Percentiles rank a stretch among this genome's conserved stretches.
phyloP scores from a whole-genome alignment of 2,329 filamentous ascomycete genomes.

The Fusarium sublunatum region DNA sequence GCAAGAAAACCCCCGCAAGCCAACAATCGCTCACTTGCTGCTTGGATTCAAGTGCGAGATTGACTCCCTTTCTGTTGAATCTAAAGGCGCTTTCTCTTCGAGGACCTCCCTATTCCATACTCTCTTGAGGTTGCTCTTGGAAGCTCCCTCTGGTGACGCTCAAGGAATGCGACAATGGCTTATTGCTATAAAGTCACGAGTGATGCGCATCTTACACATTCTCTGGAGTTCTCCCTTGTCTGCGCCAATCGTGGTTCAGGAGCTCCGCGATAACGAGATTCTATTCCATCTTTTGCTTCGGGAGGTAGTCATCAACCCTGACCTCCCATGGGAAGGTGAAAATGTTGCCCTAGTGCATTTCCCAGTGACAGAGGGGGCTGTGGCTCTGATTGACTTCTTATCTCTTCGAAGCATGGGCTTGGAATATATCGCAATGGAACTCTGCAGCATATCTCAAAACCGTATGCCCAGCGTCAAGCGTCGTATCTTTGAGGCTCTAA shows the following conservation, averaged over 20 bases:
- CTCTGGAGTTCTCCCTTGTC: constrained; percentile 89
- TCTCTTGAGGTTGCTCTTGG: constrained; percentile 76
- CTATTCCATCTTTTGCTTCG: constrained; percentile 80
- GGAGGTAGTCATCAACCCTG: constrained; percentile 76
- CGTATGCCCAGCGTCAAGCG: constrained; percentile 77
- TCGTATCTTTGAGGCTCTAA: constrained; percentile 76
- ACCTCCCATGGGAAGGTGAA: constrained; percentile 79
- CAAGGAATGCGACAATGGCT: constrained; percentile 75
- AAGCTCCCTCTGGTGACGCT: constrained; percentile 73
- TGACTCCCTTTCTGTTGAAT: constrained; percentile 74
- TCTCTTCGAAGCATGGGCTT: constrained; percentile 79
- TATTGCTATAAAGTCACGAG: constrained; percentile 74
- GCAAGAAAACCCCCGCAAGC: constrained; percentile 76
- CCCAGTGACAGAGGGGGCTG: constrained; percentile 73
- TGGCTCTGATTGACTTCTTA: constrained; percentile 81
- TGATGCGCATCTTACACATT: constrained; percentile 78
- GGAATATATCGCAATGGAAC: constrained; percentile 86
- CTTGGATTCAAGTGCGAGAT: constrained; percentile 86
- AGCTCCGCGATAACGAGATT: constrained; percentile 83
- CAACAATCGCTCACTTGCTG: constrained; percentile 89
- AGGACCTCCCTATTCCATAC: constrained; percentile 85
- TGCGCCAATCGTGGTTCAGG: constrained; percentile 76
- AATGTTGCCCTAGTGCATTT: constrained; percentile 72
- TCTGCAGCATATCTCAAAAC: constrained; percentile 79
- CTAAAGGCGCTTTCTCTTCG: constrained; percentile 76